Conservation (phyloP, 345 rosid genomes). For the Ceriops zippeliana region DNA sequence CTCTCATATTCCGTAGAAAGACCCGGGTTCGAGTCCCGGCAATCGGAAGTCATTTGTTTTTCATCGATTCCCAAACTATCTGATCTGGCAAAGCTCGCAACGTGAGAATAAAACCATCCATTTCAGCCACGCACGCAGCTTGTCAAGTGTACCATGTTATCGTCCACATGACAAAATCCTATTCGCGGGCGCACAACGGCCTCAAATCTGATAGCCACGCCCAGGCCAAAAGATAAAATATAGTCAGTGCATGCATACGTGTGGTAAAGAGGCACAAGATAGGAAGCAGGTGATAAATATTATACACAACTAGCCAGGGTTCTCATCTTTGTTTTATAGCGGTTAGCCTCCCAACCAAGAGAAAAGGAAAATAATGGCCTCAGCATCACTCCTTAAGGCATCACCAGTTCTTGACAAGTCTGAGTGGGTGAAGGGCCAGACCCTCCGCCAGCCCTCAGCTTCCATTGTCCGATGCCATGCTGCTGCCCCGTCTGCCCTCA, state of each 20-base stretch:
- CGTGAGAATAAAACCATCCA: slow-evolving; percentile 26
- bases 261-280: slow-evolving; percentile 35
- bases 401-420: slow-evolving; percentile 80
- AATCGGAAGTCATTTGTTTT: slow-evolving; percentile 38
- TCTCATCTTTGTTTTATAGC: neutral
- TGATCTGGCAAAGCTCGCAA: too few relatives aligned
- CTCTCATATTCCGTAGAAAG: slow-evolving; percentile 11
- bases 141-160: slow-evolving; percentile 40
- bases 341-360: slow-evolving; percentile 16
- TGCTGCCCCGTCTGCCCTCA: slow-evolving; percentile 38
- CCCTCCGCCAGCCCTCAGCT: slow-evolving; percentile 56
- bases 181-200: slow-evolving; percentile 54
- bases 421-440: slow-evolving; percentile 72
- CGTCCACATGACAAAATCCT: slow-evolving; percentile 50
- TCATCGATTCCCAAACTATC: neutral
- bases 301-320: slow-evolving; percentile 8
- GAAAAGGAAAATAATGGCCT: slow-evolving; percentile 54
- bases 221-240: slow-evolving; percentile 42
- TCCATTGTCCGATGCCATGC: slow-evolving; percentile 45
- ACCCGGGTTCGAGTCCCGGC: slow-evolving; percentile 82
- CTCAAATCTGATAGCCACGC: slow-evolving; percentile 45
- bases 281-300: slow-evolving; percentile 44
- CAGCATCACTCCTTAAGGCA: slow-evolving; percentile 81
- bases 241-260: slow-evolving; percentile 27
- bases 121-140: slow-evolving; percentile 27